Conservation (phyloP, 2,329 filamentous ascomycete genomes). For the Aspergillus pseudonomiae region DNA sequence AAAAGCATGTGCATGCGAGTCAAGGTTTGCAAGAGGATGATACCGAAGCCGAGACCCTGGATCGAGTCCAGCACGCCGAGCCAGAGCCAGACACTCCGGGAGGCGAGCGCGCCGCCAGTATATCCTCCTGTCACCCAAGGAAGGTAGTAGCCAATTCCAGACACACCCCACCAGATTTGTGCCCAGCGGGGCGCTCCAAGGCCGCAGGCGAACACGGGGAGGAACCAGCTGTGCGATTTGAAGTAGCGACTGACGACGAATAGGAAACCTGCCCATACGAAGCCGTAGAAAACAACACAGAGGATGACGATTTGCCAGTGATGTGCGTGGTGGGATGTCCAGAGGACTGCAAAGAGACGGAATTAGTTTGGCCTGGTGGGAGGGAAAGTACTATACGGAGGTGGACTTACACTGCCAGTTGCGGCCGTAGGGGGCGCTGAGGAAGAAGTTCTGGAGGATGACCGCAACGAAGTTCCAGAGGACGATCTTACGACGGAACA, state of each 20-base stretch:
- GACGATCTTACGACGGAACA: conserved; percentile 65
- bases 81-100: conserved; percentile 67
- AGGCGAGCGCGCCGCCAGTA: conserved; percentile 59
- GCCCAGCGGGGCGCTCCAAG: conserved; percentile 67
- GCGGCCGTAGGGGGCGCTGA: conserved; percentile 66
- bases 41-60: conserved; percentile 68
- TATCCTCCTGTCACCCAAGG: conserved; percentile 62
- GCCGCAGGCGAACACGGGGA: conserved; percentile 69
- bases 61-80: conserved; percentile 66
- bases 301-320: conserved; percentile 62
- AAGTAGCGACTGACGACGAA: conserved; percentile 57
- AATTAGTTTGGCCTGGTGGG: conserved; percentile 10
- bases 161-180: conserved; percentile 68
- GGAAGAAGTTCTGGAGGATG: conserved; percentile 68
- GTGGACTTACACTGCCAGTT: conserved; percentile 61
- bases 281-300: conserved; percentile 50
- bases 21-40: conserved; percentile 67
- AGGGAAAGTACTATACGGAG: no score
- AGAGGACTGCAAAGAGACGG: conserved; percentile 50
- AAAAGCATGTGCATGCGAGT: conserved; percentile 69
- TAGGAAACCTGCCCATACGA: conserved; percentile 57
- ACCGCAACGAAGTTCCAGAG: conserved; percentile 69
- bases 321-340: conserved; percentile 60
- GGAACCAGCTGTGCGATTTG: conserved; percentile 66
- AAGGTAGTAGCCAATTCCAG: conserved; percentile 62